Evolutionary conservation across 352 stramenopile species (phyloP), one percentile per base, ranked within the genome.

Genomic region (Globisporangium nagaii): DNA sequence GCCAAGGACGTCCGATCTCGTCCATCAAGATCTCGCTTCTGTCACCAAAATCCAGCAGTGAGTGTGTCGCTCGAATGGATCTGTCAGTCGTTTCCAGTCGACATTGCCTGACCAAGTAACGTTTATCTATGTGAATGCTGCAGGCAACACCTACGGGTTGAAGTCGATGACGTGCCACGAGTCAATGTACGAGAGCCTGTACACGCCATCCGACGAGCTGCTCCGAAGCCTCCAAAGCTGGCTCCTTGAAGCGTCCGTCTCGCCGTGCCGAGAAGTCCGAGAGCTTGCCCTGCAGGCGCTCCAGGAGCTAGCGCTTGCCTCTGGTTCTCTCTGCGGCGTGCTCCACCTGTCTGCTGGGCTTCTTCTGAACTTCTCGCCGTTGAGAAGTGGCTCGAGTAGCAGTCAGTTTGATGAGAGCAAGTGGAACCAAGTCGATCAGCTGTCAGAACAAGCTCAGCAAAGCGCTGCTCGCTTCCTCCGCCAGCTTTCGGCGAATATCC

Each of bases 241-340:
- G 85, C 62, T 95, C 1, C 53, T 87, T 17, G 49, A 76, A 35
- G 80, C 81, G 10, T 76, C 81, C 6, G 52, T 79, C 6, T 93
- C 81, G 10, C 35, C 62, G 3, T 62, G 64, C 1, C 39, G 61
- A 30, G 60, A 73, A 24, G 62, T 92, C 8, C 77, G 85, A 30
- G 76, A 90, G 48, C 66, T 86, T 3, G 75, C 83, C 0, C 55
- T 92, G 8, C 46, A 79, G 48, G 79, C 73, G 15, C 60, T 93
- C 1, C 66, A 91, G 40, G 74, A 68, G 20, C 30, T 95, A 24
- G 65, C 73, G 19, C 70, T 95, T 7, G 76, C 80, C 27, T 93
- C 79, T 11, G 85, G 85, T 12, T 95, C 85, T 4, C 64, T 95
- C 10, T 94, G 84, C 50, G 79, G 79, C 6, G 59, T 95, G 7